These are phyloP conservation scores for Tothia fuscella DNA, from an alignment of 2,329 filamentous ascomycete species.

Conservation along the genomic window DNA sequence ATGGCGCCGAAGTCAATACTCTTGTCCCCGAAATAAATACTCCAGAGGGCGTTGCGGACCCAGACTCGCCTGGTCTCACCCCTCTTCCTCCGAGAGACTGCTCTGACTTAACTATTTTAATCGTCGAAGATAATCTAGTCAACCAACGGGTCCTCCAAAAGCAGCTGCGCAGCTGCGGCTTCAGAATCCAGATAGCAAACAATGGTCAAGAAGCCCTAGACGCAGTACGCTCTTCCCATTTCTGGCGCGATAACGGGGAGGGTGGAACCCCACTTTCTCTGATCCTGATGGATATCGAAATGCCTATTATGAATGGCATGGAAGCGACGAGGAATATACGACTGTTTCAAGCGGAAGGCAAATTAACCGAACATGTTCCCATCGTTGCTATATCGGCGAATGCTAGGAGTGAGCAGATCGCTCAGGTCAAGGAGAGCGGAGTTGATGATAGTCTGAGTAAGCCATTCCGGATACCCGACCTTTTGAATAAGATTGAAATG, in stretches of 20 bases:
- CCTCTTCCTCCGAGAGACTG: background rate
- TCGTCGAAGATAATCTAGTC: constrained; percentile 26
- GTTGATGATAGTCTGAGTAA: constrained; percentile 17
- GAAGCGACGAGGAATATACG: constrained; percentile 7
- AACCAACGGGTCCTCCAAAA: constrained; percentile 24
- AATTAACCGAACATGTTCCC: constrained; percentile 1
- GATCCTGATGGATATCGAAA: constrained; percentile 11
- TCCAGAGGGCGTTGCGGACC: background rate
- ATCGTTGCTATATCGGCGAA: constrained; percentile 11
- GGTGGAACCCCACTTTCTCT: background rate
- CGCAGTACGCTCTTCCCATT: background rate
- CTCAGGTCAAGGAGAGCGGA: constrained; percentile 5
- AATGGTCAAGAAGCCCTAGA: constrained; percentile 23
- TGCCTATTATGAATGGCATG: constrained; percentile 11
- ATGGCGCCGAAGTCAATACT: background rate
- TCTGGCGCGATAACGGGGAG: background rate
- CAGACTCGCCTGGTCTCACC: background rate
- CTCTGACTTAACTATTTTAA: constrained; percentile 6
- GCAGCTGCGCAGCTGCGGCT: constrained; percentile 23
- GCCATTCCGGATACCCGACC: constrained; percentile 23
- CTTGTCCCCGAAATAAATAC: background rate
- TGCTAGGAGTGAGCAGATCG: constrained; percentile 9
- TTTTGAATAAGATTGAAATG: constrained; percentile 19
- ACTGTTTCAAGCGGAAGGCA: background rate
- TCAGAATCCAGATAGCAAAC: constrained; percentile 19